Base-by-base conservation (phyloP, 2,329 filamentous ascomycete species). In the Penicillium sclerotiorum region DNA sequence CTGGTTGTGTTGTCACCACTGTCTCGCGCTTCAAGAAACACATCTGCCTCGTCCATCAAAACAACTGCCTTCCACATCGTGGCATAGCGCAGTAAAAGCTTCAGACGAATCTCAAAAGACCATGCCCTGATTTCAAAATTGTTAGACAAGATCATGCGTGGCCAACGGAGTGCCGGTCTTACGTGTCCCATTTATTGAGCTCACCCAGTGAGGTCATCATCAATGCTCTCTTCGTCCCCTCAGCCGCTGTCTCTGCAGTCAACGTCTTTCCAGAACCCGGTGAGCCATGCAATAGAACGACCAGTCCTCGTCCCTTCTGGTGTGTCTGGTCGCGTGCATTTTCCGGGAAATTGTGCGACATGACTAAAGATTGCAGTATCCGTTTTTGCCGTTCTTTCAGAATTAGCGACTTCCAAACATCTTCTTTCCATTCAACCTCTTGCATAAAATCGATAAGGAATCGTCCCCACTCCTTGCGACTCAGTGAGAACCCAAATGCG, bases 261-360 rank as follows among this genome's bases (percentile, higher is more conserved):
- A 49, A 30, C 21, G 46, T 49, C 33, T 49, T 49, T 17, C 46
- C 46, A 21, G 39, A 49, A 4, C 46, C 46, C 4, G 46, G 46
- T 8, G 39, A 28, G 8, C 46, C 46, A 28, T 49, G 40, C 8
- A 49, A 28, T 2, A 43, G 33, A 32, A 49, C 18, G 8, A 49
- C 46, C 17, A 49, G 33, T 13, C 46, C 46, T 33, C 25, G 35
- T 15, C 46, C 46, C 25, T 49, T 49, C 18, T 49, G 40, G 3
- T n/a, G 11, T 12, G 21, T 49, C 20, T 49, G 38, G 23, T 49
- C 39, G 12, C 46, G 30, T 22, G 46, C 23, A 18, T 49, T 37
- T 5, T 43, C 21, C 3, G 46, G 38, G 15, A 37, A 49, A 6
- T 17, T 18, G 18, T 49, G 38, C 2, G 46, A 49, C 13, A 32